Base-by-base conservation (phyloP, 73 alveolate species). In the Strombidium stylifer region DNA sequence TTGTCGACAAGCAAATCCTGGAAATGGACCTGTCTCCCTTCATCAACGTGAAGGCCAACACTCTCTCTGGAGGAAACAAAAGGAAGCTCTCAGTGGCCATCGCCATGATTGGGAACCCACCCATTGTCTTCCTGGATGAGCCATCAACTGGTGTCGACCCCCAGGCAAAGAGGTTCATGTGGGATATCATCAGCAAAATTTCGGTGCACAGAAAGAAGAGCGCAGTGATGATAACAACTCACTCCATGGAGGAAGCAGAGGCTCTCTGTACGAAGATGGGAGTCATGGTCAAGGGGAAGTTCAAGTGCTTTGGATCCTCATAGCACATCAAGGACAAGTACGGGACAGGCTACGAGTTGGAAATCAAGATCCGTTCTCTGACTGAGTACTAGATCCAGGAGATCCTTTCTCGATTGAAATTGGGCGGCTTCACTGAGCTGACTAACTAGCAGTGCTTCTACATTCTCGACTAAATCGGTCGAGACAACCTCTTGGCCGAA, bases 141-240 rank as follows among this genome's bases (percentile, higher is more conserved):
- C 99, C 99, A 8, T 85, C 97, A 0, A 93, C 99, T 0, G 99
- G 99, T 45, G 93, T 96, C 96, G 99, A 96, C 60, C 99, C 99
- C 15, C 95, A 91, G 65, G 98, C 98, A 12, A 84, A 97, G 69
- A 53, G 98, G 51, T 90, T 89, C 82, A 93, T 95, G 98, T 95
- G 99, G 99, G 87, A 86, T 34, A 95, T 95, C n/a, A 87, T 95
- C 45, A 87, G 93, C 23, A 86, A 91, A 64, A 87, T 95, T 12
- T 90, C 98, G 3, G 69, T 94, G 14, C 69, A 73, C 61, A 91
- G 95, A 73, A 90, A 95, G 88, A 90, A 91, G 66, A 36, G 71
- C 47, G 34, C 95, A 53, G 89, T 90, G 41, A 73, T 86, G 30
- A 60, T 86, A 36, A 86, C 97, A 0, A 90, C 97, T 35, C 96